Evolutionary conservation across 371 early-diverging fungal genomes (phyloP).

Genomic region (Gilbertella persicaria): DNA sequence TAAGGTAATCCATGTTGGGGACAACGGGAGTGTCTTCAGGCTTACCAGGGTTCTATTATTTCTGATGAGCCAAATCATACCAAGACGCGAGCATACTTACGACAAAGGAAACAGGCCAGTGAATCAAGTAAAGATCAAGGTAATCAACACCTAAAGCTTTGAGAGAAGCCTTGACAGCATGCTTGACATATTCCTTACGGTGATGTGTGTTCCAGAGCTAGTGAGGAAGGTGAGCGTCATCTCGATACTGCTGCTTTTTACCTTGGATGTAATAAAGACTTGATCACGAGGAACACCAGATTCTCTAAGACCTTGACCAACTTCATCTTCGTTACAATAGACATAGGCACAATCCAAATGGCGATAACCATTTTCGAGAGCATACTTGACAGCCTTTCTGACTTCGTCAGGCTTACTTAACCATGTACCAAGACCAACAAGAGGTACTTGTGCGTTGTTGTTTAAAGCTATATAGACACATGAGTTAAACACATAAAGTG

Average conservation of each 20-base stretch:
- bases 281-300: constrained; percentile 65
- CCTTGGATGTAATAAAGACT: constrained; percentile 87
- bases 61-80: constrained; percentile 5
- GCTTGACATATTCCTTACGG: constrained; percentile 66
- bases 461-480: constrained; percentile 39
- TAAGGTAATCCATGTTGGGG: constrained; percentile 34
- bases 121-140: constrained; percentile 90
- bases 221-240: constrained; percentile 31
- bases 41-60: constrained; percentile 25
- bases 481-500: neutral
- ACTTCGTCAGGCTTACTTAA: constrained; percentile 59
- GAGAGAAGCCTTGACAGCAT: constrained; percentile 69
- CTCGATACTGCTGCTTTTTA: constrained; percentile 1
- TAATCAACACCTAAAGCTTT: constrained; percentile 77
- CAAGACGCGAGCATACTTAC: constrained; percentile 17
- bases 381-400: constrained; percentile 58
- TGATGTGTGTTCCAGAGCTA: constrained; percentile 86
- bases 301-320: constrained; percentile 74
- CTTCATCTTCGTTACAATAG: constrained; percentile 84
- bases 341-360: constrained; percentile 76
- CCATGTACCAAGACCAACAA: constrained; percentile 63
- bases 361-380: constrained; percentile 66
- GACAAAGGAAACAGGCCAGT: constrained; percentile 58
- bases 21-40: constrained; percentile 40
- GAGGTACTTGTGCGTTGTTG: constrained; percentile 56